Conservation (phyloP, 345 rosid genomes). For the Eucalyptus marginata region DNA sequence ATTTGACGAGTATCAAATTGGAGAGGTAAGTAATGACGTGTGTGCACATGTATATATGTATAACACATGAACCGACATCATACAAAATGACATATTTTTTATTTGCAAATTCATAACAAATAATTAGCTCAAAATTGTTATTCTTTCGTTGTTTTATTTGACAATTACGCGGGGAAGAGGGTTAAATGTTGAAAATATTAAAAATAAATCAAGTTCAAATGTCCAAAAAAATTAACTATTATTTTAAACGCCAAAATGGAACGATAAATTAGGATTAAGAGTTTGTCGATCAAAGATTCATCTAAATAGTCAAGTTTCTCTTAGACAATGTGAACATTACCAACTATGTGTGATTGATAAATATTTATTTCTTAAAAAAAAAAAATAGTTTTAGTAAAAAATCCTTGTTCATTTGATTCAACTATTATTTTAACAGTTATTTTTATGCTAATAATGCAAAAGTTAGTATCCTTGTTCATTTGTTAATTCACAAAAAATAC, state of each 20-base stretch:
- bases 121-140: not conserved
- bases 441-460: not conserved
- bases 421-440: too few relatives aligned
- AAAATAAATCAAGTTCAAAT: not conserved
- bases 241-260: not conserved
- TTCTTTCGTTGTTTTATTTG: not conserved
- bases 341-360: accelerated
- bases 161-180: not conserved
- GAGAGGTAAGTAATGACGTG: not conserved
- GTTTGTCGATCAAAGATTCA: not conserved
- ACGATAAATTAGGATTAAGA: not conserved
- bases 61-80: too few relatives aligned
- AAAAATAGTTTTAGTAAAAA: too few relatives aligned
- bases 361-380: too few relatives aligned
- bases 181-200: not conserved
- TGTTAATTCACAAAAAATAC: accelerated
- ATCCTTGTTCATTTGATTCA: not conserved
- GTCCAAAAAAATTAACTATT: not conserved
- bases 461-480: too few relatives aligned
- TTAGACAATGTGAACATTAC: not conserved
- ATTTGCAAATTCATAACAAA: not conserved
- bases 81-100: too few relatives aligned
- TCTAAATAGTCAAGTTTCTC: accelerated
- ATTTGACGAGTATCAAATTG: not conserved
- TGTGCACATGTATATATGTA: too few relatives aligned